These are phyloP conservation scores for Rhizopogon vesiculosus DNA, from an alignment of 768 basidiomycete species.

Conservation along the genomic window DNA sequence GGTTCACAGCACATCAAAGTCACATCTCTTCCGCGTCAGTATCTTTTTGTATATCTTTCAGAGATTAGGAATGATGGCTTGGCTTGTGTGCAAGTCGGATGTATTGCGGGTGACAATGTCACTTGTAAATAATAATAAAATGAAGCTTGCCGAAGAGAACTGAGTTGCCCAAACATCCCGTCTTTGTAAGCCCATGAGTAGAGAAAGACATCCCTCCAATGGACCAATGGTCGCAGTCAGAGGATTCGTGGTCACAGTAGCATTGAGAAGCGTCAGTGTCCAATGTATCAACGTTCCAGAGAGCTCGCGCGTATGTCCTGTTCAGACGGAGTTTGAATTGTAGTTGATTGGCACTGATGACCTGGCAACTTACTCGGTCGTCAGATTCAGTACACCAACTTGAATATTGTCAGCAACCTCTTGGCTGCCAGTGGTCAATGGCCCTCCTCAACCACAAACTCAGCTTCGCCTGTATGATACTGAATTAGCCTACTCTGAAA, in stretches of 20 bases:
- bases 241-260: slow-evolving; percentile 52
- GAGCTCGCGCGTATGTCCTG: slow-evolving; percentile 14
- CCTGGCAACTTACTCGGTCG: no score
- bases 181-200: slow-evolving; percentile 57
- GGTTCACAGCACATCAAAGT: slow-evolving; percentile 65
- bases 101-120: slow-evolving; percentile 45
- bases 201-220: slow-evolving; percentile 74
- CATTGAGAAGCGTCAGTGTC: slow-evolving; percentile 45
- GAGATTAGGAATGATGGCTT: slow-evolving; percentile 86
- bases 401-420: no score
- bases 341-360: no score
- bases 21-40: slow-evolving; percentile 56
- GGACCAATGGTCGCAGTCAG: slow-evolving; percentile 58
- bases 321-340: no score
- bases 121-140: slow-evolving; percentile 29
- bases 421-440: no score
- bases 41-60: slow-evolving; percentile 86
- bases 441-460: no score
- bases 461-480: no score
- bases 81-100: slow-evolving; percentile 33
- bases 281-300: slow-evolving; percentile 43
- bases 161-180: slow-evolving; percentile 4
- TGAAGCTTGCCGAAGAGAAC: no score
- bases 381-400: no score
- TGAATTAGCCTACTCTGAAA: no score